Conservation (phyloP, 2,329 filamentous ascomycete genomes). For the Aspergillus versicolor region DNA sequence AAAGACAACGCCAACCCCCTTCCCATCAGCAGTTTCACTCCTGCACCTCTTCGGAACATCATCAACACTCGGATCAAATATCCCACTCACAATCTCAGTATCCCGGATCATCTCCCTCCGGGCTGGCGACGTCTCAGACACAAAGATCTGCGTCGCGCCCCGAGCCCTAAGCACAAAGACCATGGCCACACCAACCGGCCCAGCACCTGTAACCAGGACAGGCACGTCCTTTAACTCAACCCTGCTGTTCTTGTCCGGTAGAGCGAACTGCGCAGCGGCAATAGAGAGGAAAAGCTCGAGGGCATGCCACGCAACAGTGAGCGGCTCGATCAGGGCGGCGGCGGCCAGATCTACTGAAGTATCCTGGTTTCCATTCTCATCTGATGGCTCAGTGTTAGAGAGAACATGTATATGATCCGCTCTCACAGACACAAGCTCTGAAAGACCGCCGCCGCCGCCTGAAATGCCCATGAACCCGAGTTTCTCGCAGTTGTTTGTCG, state of each 20-base stretch:
- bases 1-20: conserved; percentile 8
- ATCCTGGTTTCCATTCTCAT: neutral
- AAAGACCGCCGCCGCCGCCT: conserved; percentile 13
- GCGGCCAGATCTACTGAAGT: conserved; percentile 4
- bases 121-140: conserved; percentile 6
- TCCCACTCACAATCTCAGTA: neutral
- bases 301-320: conserved; percentile 14
- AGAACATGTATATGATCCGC: conserved; percentile 4
- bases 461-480: conserved; percentile 16
- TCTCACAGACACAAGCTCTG: conserved; percentile 9
- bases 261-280: neutral
- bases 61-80: conserved; percentile 2
- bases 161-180: conserved; percentile 4
- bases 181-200: conserved; percentile 8
- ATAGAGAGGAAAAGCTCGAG: neutral
- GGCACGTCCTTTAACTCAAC: neutral
- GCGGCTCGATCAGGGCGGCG: conserved; percentile 15
- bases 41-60: conserved; percentile 1
- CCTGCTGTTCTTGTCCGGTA: no score
- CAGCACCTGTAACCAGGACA: conserved; percentile 3
- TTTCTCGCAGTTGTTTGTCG: conserved; percentile 12
- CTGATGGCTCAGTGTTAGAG: neutral
- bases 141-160: conserved; percentile 6
- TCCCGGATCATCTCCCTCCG: conserved; percentile 1
- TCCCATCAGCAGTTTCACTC: neutral